These are phyloP conservation scores for Vitellaria paradoxa DNA, from an alignment of 179 eudicot genomes.

Conservation along the genomic window DNA sequence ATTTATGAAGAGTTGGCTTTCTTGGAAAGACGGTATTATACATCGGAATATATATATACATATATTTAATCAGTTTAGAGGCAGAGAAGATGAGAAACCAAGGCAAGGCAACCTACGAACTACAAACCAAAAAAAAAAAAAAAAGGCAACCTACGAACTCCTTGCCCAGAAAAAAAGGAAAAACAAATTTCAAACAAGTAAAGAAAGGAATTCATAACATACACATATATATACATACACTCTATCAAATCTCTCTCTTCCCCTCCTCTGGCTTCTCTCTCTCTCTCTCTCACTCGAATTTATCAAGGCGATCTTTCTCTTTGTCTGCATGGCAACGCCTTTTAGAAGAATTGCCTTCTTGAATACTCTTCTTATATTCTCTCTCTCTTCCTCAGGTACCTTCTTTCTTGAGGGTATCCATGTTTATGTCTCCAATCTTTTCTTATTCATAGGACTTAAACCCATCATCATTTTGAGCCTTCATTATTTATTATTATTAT, in stretches of 20 bases:
- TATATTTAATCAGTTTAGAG: too few relatives aligned
- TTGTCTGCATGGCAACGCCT: constrained; percentile 24
- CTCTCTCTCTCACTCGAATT: too few relatives aligned
- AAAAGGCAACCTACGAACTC: too few relatives aligned
- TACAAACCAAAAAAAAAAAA: too few relatives aligned
- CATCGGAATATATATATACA: too few relatives aligned
- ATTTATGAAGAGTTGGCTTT: neutral
- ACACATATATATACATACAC: too few relatives aligned
- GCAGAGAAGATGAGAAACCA: too few relatives aligned
- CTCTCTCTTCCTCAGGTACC: constrained; percentile 33
- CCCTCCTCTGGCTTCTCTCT: constrained; percentile 7
- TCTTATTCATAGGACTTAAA: constrained; percentile 1
- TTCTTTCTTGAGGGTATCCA: neutral
- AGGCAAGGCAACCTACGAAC: constrained; percentile 31
- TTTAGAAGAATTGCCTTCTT: constrained; percentile 17
- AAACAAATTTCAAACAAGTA: constrained; percentile 54
- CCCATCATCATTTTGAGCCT: neutral
- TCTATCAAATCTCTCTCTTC: constrained; percentile 19
- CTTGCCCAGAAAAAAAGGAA: constrained; percentile 8
- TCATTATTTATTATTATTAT: neutral
- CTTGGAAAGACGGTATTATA: neutral
- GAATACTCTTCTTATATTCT: constrained; percentile 19
- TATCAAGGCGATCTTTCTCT: neutral
- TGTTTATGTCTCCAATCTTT: neutral
- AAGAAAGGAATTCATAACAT: constrained; percentile 59